Percentiles rank a stretch among this genome's conserved stretches.
phyloP scores from a whole-genome alignment of 139 green algal species.

The Limnomonas spitsbergensis region DNA sequence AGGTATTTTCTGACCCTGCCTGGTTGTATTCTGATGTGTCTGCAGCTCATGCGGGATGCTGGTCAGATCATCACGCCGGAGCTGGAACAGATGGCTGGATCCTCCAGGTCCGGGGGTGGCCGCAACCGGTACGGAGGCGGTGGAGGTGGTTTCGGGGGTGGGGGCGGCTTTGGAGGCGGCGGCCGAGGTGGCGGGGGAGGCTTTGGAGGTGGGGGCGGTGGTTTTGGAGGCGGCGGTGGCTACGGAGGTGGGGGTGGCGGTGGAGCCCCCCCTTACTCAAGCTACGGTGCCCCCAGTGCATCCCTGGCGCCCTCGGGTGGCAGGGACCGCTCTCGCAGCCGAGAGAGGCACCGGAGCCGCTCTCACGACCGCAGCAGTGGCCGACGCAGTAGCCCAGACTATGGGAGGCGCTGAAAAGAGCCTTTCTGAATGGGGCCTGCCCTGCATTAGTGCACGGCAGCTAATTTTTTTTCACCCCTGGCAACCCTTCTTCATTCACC shows the following conservation, averaged over 20 bases:
- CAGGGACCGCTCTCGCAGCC: conserved; percentile 23
- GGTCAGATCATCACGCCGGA: conserved; percentile 54
- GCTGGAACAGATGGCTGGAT: conserved; percentile 51
- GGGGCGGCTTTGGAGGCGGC: conserved; percentile 28
- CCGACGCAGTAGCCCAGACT: conserved; percentile 31
- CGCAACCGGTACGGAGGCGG: conserved; percentile 39
- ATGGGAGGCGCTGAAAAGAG: conserved; percentile 23
- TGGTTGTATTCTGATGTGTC: neutral
- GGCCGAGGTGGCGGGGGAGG: conserved; percentile 27
- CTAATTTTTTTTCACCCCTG: too few species aligned
- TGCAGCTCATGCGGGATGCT: conserved; percentile 56
- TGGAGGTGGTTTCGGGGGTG: conserved; percentile 28
- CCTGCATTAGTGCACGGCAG: too few species aligned
- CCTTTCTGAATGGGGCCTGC: too few species aligned
- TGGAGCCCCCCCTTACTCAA: neutral
- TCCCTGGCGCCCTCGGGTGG: neutral
- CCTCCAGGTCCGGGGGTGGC: conserved; percentile 32
- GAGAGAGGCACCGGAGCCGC: conserved; percentile 14
- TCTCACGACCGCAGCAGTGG: conserved; percentile 11
- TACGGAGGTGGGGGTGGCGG: conserved; percentile 24
- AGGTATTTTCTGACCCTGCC: neutral
- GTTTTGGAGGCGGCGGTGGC: conserved; percentile 37
- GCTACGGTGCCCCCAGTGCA: conserved; percentile 18
- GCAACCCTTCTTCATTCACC: too few species aligned
- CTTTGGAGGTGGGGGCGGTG: conserved; percentile 29